phyloP scores from a whole-genome alignment of 257 asterid species.

The Solanum sparsipilum region DNA sequence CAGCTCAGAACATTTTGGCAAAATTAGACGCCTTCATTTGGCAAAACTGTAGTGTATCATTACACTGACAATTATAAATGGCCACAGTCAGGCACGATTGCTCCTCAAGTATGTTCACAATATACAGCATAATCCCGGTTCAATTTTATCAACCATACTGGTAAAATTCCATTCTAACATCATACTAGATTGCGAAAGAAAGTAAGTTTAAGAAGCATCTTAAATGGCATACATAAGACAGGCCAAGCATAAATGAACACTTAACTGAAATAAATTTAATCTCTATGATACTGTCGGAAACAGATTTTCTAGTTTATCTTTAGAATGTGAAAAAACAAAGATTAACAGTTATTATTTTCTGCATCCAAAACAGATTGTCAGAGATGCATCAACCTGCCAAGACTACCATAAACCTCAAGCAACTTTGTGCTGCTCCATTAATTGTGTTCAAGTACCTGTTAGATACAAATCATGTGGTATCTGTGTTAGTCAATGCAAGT shows the following conservation, averaged over 20 bases:
- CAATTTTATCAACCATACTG: neutral
- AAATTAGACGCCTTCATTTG: neutral
- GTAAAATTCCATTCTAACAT: neutral
- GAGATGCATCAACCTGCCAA: conserved; percentile 23
- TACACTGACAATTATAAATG: neutral
- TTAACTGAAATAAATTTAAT: neutral
- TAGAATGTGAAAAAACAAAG: neutral
- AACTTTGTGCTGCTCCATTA: conserved; percentile 25
- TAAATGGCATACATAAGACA: neutral
- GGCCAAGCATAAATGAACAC: neutral
- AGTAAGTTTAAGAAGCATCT: neutral
- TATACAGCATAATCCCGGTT: neutral
- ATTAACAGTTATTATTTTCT: conserved; percentile 7
- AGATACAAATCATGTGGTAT: conserved; percentile 2
- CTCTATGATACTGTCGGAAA: neutral
- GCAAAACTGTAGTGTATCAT: neutral
- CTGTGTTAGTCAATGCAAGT: neutral
- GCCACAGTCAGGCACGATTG: neutral
- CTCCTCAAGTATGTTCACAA: neutral
- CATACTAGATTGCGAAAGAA: neutral
- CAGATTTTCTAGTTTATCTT: neutral
- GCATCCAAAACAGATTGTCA: conserved; percentile 10
- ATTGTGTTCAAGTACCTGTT: conserved; percentile 62
- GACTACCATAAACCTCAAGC: conserved; percentile 19
- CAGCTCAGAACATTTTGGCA: neutral